These are phyloP conservation scores for Penicillium brasilianum DNA, from an alignment of 2,329 filamentous ascomycete species.

Conservation along the genomic window DNA sequence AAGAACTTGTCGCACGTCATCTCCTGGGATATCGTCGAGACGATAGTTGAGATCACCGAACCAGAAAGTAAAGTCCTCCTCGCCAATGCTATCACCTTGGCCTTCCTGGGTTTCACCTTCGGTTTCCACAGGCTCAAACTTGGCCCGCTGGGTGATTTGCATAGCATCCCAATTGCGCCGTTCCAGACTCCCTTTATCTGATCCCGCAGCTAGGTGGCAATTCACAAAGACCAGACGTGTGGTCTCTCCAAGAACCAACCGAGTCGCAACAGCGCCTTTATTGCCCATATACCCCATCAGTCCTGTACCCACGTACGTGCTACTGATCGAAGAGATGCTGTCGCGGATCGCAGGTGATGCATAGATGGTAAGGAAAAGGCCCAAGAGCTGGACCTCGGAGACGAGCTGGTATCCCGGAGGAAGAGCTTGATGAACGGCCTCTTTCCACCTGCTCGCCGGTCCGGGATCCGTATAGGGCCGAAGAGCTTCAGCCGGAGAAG, in stretches of 20 bases:
- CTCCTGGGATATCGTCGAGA: slow-evolving; percentile 82
- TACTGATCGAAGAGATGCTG: slow-evolving; percentile 80
- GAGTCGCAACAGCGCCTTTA: slow-evolving; percentile 84
- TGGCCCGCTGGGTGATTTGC: slow-evolving; percentile 76
- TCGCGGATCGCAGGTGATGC: slow-evolving; percentile 76
- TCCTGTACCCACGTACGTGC: slow-evolving; percentile 82
- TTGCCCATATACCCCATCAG: slow-evolving; percentile 94
- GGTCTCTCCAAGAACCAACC: slow-evolving; percentile 85
- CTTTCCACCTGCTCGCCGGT: slow-evolving; percentile 78
- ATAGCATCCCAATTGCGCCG: slow-evolving; percentile 86
- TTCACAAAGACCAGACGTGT: slow-evolving; percentile 90
- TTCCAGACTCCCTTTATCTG: slow-evolving; percentile 76
- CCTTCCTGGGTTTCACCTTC: slow-evolving; percentile 66
- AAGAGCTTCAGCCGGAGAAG: slow-evolving; percentile 77
- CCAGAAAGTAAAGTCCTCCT: slow-evolving; percentile 95
- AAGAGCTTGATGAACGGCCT: slow-evolving; percentile 72
- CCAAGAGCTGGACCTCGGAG: slow-evolving; percentile 82
- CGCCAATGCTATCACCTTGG: slow-evolving; percentile 68
- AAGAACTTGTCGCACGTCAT: slow-evolving; percentile 84
- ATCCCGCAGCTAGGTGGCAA: slow-evolving; percentile 86
- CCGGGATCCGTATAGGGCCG: slow-evolving; percentile 74
- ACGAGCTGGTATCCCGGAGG: slow-evolving; percentile 78
- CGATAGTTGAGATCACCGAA: slow-evolving; percentile 96
- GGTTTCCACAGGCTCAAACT: slow-evolving; percentile 75
- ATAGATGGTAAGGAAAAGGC: slow-evolving; percentile 82